Conservation (phyloP, 805 yeast genomes). For the Schwanniomyces occidentalis region DNA sequence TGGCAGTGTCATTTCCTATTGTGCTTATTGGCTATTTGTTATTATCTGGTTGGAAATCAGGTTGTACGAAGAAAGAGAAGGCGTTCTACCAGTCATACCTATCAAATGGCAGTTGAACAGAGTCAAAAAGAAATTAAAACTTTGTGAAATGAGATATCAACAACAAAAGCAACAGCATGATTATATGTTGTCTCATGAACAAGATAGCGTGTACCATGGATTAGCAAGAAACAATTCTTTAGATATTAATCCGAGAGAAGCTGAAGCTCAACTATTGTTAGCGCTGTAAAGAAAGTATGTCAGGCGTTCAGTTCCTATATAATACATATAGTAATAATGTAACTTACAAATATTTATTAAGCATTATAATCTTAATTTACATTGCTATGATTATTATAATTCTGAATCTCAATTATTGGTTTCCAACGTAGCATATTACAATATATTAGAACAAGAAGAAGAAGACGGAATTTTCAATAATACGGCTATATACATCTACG, state of each 20-base stretch:
- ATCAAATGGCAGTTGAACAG: slow-evolving; percentile 57
- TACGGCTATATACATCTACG: too few relatives aligned
- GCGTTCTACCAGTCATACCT: slow-evolving; percentile 64
- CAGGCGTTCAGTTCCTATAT: too few relatives aligned
- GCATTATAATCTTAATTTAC: too few relatives aligned
- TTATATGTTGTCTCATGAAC: background rate
- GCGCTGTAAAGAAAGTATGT: too few relatives aligned
- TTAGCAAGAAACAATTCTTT: slow-evolving; percentile 1
- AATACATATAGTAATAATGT: too few relatives aligned
- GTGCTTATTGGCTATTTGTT: slow-evolving; percentile 64
- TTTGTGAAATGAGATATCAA: slow-evolving; percentile 19
- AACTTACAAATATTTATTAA: too few relatives aligned
- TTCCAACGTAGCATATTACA: too few relatives aligned
- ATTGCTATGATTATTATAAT: too few relatives aligned
- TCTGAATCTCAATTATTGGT: too few relatives aligned
- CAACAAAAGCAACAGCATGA: slow-evolving; percentile 10
- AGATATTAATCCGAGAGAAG: slow-evolving; percentile 8
- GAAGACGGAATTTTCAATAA: too few relatives aligned
- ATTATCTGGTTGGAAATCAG: slow-evolving; percentile 45
- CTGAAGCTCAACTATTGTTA: slow-evolving; percentile 11
- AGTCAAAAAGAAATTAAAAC: slow-evolving; percentile 40
- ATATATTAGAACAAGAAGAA: too few relatives aligned
- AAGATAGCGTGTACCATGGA: background rate
- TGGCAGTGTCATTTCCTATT: slow-evolving; percentile 77
- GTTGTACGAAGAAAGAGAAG: slow-evolving; percentile 53